Evolutionary conservation across 306 rosid species (phyloP), one percentile per base, ranked within the genome.

Genomic region (Delonix regia): DNA sequence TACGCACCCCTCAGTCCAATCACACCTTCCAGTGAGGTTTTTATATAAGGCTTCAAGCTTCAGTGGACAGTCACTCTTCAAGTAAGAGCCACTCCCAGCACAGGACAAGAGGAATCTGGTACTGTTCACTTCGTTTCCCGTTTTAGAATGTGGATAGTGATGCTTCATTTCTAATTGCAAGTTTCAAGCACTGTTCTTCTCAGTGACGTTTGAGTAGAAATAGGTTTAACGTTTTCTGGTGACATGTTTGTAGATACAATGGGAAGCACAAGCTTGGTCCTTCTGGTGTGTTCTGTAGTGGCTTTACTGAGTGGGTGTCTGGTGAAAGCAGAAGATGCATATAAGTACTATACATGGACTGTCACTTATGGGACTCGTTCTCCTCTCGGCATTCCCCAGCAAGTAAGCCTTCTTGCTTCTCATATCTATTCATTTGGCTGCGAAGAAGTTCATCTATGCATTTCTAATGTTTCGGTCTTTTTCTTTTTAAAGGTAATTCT

Each of bases 341-440:
- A 94, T 27, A 88, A 79, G 81, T 92, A 59, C 67, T 90, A 78
- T 77, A 90, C 97, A 60, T 94, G 97, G 99, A 94, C 92, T 4
- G 97, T 94, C 21, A 90, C 99, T 48, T 92, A 92, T 82, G 97
- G 97, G 36, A 94, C 87, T 82, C 80, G 71, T 75, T 94, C 91
- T 81, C 99, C 95, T 34, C 83, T 94, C 19, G 97, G 89, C 25
- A 86, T 79, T 71, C 92, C 99, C 6, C 98, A 93, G 73, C 99
- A 95, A 93, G 99, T 95, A 75, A 6, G 33, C 66, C 47, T 64
- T 80, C 45, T 69, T 80, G 79, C 75, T 77, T 82, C 68, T 85
- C 7, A 48, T 81, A 76, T 81, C 79, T 81, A 2, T 81, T 55
- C 51, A 11, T 60, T 34, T 73, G 67, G 71, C 48, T 52, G 18